Base-by-base conservation (phyloP, 495 filamentous ascomycete genomes). In the Achaetomiella virescens region DNA sequence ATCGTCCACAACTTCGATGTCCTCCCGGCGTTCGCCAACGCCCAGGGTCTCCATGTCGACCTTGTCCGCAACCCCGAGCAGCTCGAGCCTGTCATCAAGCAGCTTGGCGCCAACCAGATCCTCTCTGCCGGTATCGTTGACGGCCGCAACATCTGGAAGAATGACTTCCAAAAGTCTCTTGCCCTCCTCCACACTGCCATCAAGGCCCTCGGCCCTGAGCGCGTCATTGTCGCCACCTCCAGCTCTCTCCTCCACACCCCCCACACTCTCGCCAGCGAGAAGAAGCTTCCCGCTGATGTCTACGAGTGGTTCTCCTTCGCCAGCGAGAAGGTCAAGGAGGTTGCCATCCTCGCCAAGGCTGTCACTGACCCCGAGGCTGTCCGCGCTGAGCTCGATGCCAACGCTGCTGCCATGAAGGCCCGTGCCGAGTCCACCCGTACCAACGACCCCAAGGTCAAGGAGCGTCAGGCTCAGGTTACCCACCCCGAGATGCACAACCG, bases 131-230 rank as follows among this genome's bases (percentile, higher is more conserved):
- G 93, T 86, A 85, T 98, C 62, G 93, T 98, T 60, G 91, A 97
- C 66, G 95, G 93, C 64, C 89, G 93, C 69, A 98, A 98, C 82
- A 98, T 98, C 83, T 98, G 93, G 93, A 97, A 98, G 90, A 96
- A 89, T 75, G 90, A 96, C 83, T 87, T 95, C 74, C 83, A 90
- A 81, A 81, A 81, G 65, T 89, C 92, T 60, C 90, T 97, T 62
- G 90, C 88, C 78, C 82, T 81, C 65, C 84, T 92, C 61, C 87
- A 97, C 81, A 80, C 83, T 35, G 92, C 91, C 58, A 78, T 96
- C 68, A 87, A 95, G 78, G 88, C 89, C 75, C 85, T 98, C 48
- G 92, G 95, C 74, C 88, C 91, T 76, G 90, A 97, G 58, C 88
- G 95, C 64, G 91, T 98, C 68, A 86, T 97, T 63, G 90, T 98